phyloP scores from a whole-genome alignment of 2,329 filamentous ascomycete genomes.

The Alternaria sp. region DNA sequence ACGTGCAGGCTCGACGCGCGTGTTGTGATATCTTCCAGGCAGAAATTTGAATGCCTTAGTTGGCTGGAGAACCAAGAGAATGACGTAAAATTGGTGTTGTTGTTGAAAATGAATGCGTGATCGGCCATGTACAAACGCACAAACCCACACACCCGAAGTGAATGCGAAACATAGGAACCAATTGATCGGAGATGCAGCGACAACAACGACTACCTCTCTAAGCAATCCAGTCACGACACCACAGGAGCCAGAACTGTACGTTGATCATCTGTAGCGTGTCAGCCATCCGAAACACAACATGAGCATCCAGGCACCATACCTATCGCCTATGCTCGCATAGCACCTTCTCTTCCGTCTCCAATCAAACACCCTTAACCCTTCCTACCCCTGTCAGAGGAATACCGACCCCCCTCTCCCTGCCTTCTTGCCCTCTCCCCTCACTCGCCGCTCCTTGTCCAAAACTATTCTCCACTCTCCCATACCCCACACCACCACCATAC shows the following conservation, averaged over 20 bases:
- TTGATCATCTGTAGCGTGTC: neutral
- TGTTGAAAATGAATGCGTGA: neutral
- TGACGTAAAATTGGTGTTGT: neutral
- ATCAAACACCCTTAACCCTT: constrained; percentile 25
- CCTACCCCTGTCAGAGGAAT: constrained; percentile 26
- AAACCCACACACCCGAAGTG: neutral
- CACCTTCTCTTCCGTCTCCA: neutral
- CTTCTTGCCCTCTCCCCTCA: neutral
- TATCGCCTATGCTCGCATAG: neutral
- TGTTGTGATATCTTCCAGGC: neutral
- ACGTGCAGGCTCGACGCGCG: neutral
- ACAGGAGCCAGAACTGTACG: neutral
- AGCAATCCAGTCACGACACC: neutral
- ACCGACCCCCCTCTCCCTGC: constrained; percentile 11
- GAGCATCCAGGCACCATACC: neutral
- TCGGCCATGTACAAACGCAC: neutral
- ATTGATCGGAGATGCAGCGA: neutral
- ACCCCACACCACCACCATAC: constrained; percentile 19
- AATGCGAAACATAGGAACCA: neutral
- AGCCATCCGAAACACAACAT: neutral
- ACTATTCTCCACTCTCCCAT: constrained; percentile 9
- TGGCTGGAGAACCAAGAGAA: neutral
- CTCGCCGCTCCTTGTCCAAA: neutral
- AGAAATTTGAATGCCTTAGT: neutral
- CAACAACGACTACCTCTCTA: neutral